These are phyloP conservation scores for Oxytropis ochrocephala DNA, from an alignment of 306 rosid species.

Conservation along the genomic window DNA sequence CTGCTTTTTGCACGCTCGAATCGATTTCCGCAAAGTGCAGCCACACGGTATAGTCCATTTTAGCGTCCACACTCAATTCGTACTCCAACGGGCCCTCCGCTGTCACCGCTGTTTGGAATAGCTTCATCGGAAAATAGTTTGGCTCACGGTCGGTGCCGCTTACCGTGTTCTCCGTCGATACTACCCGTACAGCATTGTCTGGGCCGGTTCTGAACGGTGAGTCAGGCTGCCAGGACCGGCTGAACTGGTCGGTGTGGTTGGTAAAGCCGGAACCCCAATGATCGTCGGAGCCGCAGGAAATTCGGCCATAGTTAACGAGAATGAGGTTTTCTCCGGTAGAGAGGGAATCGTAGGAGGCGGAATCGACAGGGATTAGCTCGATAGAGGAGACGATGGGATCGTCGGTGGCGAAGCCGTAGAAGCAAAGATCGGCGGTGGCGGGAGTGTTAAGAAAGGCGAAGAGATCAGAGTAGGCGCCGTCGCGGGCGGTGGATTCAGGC, in stretches of 20 bases:
- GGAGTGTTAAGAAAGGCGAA: conserved; percentile 35
- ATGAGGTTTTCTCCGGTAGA: conserved; percentile 22
- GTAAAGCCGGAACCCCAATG: conserved; percentile 85
- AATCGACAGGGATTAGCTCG: conserved; percentile 59
- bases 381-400: conserved; percentile 73
- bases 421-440: conserved; percentile 58
- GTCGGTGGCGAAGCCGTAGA: conserved; percentile 86
- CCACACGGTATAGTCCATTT: conserved; percentile 86
- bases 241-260: conserved; percentile 53
- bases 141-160: conserved; percentile 43
- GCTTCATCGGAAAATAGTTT: conserved; percentile 66
- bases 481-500: conserved; percentile 42
- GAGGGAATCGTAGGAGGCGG: conserved; percentile 47
- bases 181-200: neutral
- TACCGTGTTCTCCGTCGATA: conserved; percentile 38
- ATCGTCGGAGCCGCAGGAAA: conserved; percentile 48
- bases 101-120: conserved; percentile 67
- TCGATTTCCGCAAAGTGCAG: conserved; percentile 85
- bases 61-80: conserved; percentile 71
- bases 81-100: conserved; percentile 39
- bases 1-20: conserved; percentile 51
- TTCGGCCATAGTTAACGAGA: conserved; percentile 77
- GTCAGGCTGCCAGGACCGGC: conserved; percentile 86
- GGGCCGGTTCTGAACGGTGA: conserved; percentile 12
- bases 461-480: conserved; percentile 87